phyloP scores from a whole-genome alignment of 306 rosid genomes.

The Acacia melanoxylon region DNA sequence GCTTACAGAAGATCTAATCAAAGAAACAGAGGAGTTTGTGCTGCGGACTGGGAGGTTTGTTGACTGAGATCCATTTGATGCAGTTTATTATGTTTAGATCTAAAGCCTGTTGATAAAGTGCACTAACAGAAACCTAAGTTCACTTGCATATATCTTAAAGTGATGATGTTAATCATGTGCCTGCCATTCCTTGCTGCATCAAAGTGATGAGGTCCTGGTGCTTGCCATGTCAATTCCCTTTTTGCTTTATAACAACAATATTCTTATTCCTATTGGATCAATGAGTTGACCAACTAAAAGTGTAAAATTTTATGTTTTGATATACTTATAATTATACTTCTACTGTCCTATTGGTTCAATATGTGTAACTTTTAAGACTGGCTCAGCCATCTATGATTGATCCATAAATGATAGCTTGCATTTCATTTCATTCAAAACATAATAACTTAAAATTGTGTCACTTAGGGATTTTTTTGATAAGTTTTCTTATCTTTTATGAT shows the following conservation, averaged over 20 bases:
- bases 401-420: constrained; percentile 7
- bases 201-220: not conserved
- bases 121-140: not conserved
- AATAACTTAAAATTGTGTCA: constrained; percentile 8
- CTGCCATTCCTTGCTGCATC: not conserved
- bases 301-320: constrained; percentile 12
- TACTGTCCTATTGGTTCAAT: constrained; percentile 14
- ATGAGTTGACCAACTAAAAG: constrained; percentile 12
- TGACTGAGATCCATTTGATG: constrained; percentile 20
- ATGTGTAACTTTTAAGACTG: not conserved
- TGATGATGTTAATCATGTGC: not conserved
- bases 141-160: constrained; percentile 17
- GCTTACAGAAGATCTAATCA: constrained; percentile 93
- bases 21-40: constrained; percentile 96
- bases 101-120: constrained; percentile 2
- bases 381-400: constrained; percentile 7
- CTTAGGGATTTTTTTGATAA: constrained; percentile 39
- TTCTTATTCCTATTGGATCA: constrained; percentile 14
- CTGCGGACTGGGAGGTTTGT: constrained; percentile 97
- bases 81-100: constrained; percentile 21
- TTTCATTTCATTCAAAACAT: constrained; percentile 16
- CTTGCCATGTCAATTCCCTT: constrained; percentile 5
- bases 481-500: constrained; percentile 41
- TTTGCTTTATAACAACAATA: not conserved
- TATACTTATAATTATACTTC: constrained; percentile 21